Conservation (phyloP, 108 stramenopile species). For the Pseudonitzschia delicatissima region DNA sequence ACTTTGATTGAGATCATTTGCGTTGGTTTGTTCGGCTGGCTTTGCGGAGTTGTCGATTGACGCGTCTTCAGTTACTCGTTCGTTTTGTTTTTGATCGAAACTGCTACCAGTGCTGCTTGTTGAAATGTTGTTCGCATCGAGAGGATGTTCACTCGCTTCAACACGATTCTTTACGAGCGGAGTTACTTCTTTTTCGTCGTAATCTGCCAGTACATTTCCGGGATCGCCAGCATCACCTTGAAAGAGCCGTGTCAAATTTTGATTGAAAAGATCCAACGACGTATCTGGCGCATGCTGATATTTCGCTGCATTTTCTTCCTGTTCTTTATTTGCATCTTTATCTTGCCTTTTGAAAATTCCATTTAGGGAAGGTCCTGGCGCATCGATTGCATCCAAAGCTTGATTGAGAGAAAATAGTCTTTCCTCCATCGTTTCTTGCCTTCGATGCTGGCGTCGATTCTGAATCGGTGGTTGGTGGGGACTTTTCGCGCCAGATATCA, state of each 20-base stretch:
- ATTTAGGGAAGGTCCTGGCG: background rate
- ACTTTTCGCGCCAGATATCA: background rate
- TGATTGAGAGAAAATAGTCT: slow-evolving; percentile 2
- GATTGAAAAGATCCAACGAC: slow-evolving; percentile 13
- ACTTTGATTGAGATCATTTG: too few species aligned
- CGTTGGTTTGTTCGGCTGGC: background rate
- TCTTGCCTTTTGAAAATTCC: background rate
- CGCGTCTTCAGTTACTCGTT: background rate
- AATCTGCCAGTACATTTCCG: background rate
- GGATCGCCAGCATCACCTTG: background rate
- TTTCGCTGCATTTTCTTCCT: background rate
- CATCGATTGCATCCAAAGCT: slow-evolving; percentile 11
- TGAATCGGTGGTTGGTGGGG: background rate
- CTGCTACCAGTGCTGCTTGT: background rate
- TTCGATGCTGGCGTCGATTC: background rate
- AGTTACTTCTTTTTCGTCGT: background rate
- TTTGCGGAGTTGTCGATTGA: background rate
- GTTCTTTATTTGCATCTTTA: background rate
- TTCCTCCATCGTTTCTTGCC: slow-evolving; percentile 17
- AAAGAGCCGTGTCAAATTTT: slow-evolving; percentile 12
- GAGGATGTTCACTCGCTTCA: background rate
- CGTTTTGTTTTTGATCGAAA: background rate
- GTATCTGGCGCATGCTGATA: background rate
- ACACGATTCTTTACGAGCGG: background rate
- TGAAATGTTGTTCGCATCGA: background rate